Conservation (phyloP, 345 rosid genomes). For the Hibiscus mutabilis region DNA sequence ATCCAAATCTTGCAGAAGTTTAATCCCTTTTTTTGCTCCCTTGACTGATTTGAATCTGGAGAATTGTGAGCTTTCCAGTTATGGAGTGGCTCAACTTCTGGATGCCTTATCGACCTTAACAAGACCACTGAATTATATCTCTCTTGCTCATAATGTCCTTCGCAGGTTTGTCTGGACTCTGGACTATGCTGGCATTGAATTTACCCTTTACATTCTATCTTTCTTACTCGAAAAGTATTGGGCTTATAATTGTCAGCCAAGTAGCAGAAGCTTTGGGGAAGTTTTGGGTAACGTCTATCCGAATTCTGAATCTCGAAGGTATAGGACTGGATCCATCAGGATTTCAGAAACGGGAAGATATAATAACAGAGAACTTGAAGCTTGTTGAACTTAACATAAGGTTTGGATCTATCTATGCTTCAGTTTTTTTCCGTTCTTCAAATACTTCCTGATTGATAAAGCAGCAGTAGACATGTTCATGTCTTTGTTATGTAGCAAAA, state of each 20-base stretch:
- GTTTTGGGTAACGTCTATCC: conserved; percentile 34
- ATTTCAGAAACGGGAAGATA: conserved; percentile 46
- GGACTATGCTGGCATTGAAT: conserved; percentile 7
- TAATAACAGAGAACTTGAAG: conserved; percentile 28
- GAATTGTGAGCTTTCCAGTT: conserved; percentile 62
- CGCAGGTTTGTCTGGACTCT: conserved; percentile 50
- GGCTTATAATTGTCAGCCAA: conserved; percentile 37
- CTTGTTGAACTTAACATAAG: conserved; percentile 65
- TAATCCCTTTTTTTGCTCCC: conserved; percentile 50
- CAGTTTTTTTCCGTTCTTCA: conserved; percentile 4
- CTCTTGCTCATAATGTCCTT: conserved; percentile 72
- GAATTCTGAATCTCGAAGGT: conserved; percentile 57
- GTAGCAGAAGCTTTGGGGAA: conserved; percentile 54
- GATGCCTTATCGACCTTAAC: conserved; percentile 40
- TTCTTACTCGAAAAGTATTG: conserved; percentile 6
- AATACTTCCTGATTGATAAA: not conserved
- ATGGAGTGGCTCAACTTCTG: conserved; percentile 55
- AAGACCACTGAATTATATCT: conserved; percentile 45
- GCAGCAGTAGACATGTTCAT: conserved; percentile 1
- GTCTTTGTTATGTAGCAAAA: conserved; percentile 50
- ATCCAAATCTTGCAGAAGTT: conserved; percentile 43
- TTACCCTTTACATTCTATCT: conserved; percentile 6
- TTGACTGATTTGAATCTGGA: conserved; percentile 57
- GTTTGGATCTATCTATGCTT: conserved; percentile 29
- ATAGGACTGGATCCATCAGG: conserved; percentile 79